Base-by-base conservation (phyloP, 1,284 basidiomycete genomes). In the Kalmanozyma brasiliensis region DNA sequence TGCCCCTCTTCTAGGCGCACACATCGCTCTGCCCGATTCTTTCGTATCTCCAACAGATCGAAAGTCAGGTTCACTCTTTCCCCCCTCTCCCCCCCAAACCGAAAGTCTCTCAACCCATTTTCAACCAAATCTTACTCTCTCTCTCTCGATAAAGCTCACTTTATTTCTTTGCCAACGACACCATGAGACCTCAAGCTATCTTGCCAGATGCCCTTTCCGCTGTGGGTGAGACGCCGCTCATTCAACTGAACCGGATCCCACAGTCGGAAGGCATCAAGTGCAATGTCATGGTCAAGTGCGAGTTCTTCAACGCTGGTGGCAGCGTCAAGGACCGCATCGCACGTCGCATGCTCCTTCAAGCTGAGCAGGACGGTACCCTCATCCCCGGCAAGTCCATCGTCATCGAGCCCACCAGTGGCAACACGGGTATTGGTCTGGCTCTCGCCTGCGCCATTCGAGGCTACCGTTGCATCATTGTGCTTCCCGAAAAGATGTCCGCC, bases 291-390 rank as follows among this genome's bases (percentile, higher is more conserved):
- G 94, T 87, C 26, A 97, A 97, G 84, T 86, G 91, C 42, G 95
- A 98, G 78, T 96, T 88, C 82, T 88, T 92, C 78, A 95, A 93
- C 22, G 89, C 89, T 2, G 95, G 95, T 11, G 95, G 95, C 1
- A 93, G 91, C 4, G 90, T 97, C 68, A 98, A 98, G 85, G 95
- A 98, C 82, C 86, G 94, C 60, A 96, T 97, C 64, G 85, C 85
- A 22, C 52, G 72, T 83, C 89, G 92, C n/a, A 98, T 98, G 95
- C 88, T 98, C 2, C 89, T 93, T 72, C 87, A 89, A 22, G 95
- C 95, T 7, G 95, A 98, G 85, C 86, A 86, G 61, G 89, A 92
- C 41, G 94, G 94, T 26, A 88, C 85, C 49, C 87, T 98, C 38
- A 87, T 93, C 42, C 92, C 92, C 1, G 94, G 94, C 5, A 86